phyloP scores from a whole-genome alignment of 192 early-diverging fungal genomes.

The Podila minutissima region DNA sequence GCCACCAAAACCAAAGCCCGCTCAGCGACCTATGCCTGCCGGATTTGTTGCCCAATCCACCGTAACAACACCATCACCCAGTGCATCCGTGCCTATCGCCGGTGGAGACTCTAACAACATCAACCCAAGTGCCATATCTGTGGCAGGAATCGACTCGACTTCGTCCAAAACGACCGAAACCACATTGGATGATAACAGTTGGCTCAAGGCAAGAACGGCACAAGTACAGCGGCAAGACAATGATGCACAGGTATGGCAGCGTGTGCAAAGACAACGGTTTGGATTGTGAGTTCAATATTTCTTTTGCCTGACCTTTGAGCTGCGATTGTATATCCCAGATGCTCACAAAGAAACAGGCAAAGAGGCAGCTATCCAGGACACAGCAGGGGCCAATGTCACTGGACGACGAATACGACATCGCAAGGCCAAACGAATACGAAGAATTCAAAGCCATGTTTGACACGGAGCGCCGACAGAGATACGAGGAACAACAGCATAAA shows the following conservation, averaged over 20 bases:
- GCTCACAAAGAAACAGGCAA: conserved; percentile 29
- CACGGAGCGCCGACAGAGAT: conserved; percentile 57
- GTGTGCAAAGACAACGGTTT: too few relatives aligned
- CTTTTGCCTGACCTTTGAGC: background rate
- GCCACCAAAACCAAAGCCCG: conserved; percentile 60
- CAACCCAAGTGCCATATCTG: background rate
- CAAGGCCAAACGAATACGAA: conserved; percentile 78
- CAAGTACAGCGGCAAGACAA: conserved; percentile 55
- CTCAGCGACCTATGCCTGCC: conserved; percentile 21
- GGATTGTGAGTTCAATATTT: too few relatives aligned
- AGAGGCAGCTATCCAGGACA: conserved; percentile 28
- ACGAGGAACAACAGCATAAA: conserved; percentile 45
- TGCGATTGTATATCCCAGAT: conserved; percentile 2
- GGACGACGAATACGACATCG: conserved; percentile 72
- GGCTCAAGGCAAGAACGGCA: conserved; percentile 32
- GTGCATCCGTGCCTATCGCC: background rate
- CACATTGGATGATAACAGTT: conserved; percentile 33
- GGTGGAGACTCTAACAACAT: background rate
- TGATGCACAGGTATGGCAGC: conserved; percentile 6
- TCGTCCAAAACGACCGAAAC: conserved; percentile 2
- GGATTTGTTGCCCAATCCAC: conserved; percentile 27
- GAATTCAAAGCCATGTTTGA: conserved; percentile 61
- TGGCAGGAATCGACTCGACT: background rate
- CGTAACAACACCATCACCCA: background rate
- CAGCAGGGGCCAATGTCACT: conserved; percentile 51